Base-by-base conservation (phyloP, 2,329 filamentous ascomycete species). In the Alternaria ethzedia region DNA sequence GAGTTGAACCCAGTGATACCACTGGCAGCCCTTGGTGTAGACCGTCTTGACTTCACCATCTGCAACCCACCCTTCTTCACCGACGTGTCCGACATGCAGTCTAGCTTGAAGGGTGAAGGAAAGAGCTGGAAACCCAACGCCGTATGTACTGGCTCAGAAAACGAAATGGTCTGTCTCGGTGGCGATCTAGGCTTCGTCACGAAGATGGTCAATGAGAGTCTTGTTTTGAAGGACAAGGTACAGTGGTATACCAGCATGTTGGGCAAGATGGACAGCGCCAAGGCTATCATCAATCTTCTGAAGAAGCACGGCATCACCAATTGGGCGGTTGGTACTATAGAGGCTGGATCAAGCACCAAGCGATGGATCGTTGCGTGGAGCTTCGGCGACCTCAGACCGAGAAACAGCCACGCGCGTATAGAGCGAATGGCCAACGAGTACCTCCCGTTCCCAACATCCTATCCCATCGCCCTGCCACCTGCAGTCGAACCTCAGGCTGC, bases 31-130 rank as follows among this genome's bases (percentile, higher is more conserved):
- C 74, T 89, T 1, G 79, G 78, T 21, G 75, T 87, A n/a, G 65
- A 74, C 10, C 84, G 83, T 4, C 83, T 97, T 46, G 90, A 95
- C 75, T 97, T 98, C 77, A 89, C 88, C 62, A 96, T 98, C 89
- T 95, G 91, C 67, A 99, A 99, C 70, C 96, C 96, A 0, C 96
- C 96, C 0, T 99, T 99, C 81, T 98, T 97, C 82, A 80, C 84
- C n/a, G 94, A 92, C 0, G 82, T 86, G 4, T 80, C 85, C 6
- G 93, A 96, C 54, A 87, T 97, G 79, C 69, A 86, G 4, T 81
- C 83, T 5, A 90, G 90, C 2, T 76, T 81, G 26, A 65, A 65
- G 15, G 90, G 92, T 0, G 78, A 83, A 15, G 80, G 85, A 41
- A 97, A 97, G 78, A 80, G 85, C 4, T 84, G 86, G 0, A 89